phyloP scores from a whole-genome alignment of 2,329 filamentous ascomycete species.

The Colletotrichum scovillei region DNA sequence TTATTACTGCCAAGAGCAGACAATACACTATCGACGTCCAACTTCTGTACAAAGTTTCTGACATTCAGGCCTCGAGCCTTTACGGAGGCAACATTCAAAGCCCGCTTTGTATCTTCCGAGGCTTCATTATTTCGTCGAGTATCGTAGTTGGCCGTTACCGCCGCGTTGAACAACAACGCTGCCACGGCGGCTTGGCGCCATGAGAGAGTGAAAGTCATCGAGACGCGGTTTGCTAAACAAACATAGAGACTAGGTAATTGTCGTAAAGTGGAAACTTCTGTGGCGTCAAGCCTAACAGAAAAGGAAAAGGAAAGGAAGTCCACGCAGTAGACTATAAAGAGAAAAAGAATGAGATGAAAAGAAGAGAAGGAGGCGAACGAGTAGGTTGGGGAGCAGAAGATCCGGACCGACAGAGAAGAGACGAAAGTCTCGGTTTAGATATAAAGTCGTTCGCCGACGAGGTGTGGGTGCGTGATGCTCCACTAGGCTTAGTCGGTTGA shows the following conservation, averaged over 20 bases:
- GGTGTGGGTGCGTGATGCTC: background rate
- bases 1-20: background rate
- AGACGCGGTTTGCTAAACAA: background rate
- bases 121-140: constrained; percentile 2
- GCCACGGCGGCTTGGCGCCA: constrained; percentile 30
- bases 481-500: background rate
- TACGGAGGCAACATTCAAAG: constrained; percentile 10
- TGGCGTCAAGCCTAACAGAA: constrained; percentile 28
- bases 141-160: constrained; percentile 22
- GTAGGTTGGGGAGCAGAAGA: background rate
- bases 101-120: constrained; percentile 17
- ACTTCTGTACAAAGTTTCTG: constrained; percentile 20
- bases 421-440: constrained; percentile 14
- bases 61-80: background rate
- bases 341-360: background rate
- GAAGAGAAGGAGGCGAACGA: background rate
- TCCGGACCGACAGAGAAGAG: background rate
- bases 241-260: background rate
- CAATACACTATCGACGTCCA: constrained; percentile 11
- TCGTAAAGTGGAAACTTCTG: background rate
- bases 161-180: constrained; percentile 29
- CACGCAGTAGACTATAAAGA: constrained; percentile 3
- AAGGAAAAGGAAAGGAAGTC: constrained; percentile 6
- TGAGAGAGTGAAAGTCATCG: constrained; percentile 11
- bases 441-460: background rate